A percentile compares a stretch with the other conserved stretches of the same genome.
Evolutionary conservation across 1,284 basidiomycete genomes (phyloP).

Genomic region (Polyporus tsugae): DNA sequence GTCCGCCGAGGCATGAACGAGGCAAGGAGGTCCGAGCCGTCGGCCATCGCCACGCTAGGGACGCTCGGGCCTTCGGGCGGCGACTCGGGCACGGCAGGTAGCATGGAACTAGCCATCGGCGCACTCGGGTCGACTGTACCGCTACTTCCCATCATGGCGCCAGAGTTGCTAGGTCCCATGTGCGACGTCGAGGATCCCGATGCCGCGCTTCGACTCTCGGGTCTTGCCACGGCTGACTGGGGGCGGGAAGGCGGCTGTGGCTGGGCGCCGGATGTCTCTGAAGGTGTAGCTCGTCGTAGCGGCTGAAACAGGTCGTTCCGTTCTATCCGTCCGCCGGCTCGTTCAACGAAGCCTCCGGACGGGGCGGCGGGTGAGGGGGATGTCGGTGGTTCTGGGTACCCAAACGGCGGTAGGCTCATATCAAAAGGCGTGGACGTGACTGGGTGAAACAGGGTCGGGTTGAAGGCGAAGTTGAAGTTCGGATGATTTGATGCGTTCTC

Average conservation of each 20-base stretch:
- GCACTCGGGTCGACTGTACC: slow-evolving; percentile 34
- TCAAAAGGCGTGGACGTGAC: slow-evolving; percentile 58
- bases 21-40: slow-evolving; percentile 8
- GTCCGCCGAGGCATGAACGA: slow-evolving; percentile 16
- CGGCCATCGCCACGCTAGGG: slow-evolving; percentile 1
- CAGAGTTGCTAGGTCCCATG: background rate
- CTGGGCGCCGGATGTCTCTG: slow-evolving; percentile 15
- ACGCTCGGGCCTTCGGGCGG: slow-evolving; percentile 17
- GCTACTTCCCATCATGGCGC: slow-evolving; percentile 10
- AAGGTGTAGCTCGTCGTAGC: slow-evolving; percentile 31
- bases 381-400: slow-evolving; percentile 71
- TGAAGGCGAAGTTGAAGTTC: slow-evolving; percentile 59
- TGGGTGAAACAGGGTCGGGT: slow-evolving; percentile 46
- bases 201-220: slow-evolving; percentile 17
- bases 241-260: slow-evolving; percentile 21
- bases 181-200: background rate
- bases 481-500: slow-evolving; percentile 51
- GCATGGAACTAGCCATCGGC: slow-evolving; percentile 33
- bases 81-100: slow-evolving; percentile 32
- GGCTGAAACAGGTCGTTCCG: slow-evolving; percentile 43
- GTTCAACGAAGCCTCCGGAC: slow-evolving; percentile 39
- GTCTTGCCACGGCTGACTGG: slow-evolving; percentile 20
- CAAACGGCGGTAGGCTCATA: slow-evolving; percentile 52
- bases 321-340: slow-evolving; percentile 40
- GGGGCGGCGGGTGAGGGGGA: slow-evolving; percentile 67